A percentile compares a stretch with the other conserved stretches of the same genome.
Conservation (phyloP, 257 asterid genomes). For the Echium plantagineum region DNA sequence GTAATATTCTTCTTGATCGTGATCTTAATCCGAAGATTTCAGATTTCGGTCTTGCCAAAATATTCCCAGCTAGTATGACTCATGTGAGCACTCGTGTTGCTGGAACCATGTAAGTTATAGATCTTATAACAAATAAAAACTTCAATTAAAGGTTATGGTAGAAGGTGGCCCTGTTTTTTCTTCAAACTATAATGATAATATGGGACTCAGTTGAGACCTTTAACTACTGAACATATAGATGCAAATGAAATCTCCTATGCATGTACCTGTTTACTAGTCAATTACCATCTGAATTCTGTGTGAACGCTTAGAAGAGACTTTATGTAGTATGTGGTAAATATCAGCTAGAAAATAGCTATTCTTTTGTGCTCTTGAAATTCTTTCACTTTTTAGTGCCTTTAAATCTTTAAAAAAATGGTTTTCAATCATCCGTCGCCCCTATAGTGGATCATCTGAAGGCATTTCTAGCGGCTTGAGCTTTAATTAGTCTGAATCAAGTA, state of each 20-base stretch:
- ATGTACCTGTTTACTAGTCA: no score
- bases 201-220: not conserved
- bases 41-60: slow-evolving; percentile 92
- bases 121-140: not conserved
- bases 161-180: not conserved
- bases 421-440: not conserved
- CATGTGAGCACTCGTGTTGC: slow-evolving; percentile 94
- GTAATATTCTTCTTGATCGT: slow-evolving; percentile 77
- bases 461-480: not conserved
- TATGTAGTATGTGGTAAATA: no score
- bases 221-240: not conserved
- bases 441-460: no score
- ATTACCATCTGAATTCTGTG: no score
- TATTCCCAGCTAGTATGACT: slow-evolving; percentile 54
- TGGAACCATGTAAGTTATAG: slow-evolving; percentile 65
- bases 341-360: no score
- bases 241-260: no score
- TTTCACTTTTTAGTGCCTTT: not conserved
- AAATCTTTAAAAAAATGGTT: not conserved
- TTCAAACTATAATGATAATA: not conserved
- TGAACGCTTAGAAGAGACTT: no score
- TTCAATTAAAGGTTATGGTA: not conserved
- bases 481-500: not conserved
- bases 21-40: slow-evolving; percentile 79
- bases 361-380: not conserved